These are phyloP conservation scores for Diversispora epigaea DNA, from an alignment of 192 early-diverging fungal species.

Conservation along the genomic window DNA sequence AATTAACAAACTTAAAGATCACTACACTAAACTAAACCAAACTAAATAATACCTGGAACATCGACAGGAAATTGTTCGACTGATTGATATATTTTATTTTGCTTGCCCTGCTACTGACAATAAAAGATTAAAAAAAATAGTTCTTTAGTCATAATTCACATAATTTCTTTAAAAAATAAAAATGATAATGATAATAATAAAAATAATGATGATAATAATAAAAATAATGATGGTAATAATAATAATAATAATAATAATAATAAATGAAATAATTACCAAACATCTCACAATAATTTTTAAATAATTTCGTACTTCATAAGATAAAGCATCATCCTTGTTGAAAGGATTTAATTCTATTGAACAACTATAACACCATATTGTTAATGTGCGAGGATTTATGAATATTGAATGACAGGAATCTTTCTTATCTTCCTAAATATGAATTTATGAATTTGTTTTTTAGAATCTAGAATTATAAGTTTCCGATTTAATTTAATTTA, in stretches of 20 bases:
- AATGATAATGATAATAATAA: background rate
- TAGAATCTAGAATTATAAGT: background rate
- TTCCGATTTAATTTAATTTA: background rate
- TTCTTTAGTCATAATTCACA: background rate
- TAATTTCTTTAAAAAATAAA: no score
- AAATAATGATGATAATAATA: no score
- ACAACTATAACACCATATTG: constrained; percentile 42
- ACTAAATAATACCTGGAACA: constrained; percentile 14
- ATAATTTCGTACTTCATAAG: constrained; percentile 33
- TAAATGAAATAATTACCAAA: constrained; percentile 33
- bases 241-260: no score
- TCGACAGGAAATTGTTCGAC: constrained; percentile 4
- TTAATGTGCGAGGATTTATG: constrained; percentile 43
- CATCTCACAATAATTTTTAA: constrained; percentile 41
- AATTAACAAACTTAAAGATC: no score
- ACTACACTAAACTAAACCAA: no score
- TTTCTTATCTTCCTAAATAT: constrained; percentile 20
- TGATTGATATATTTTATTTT: constrained; percentile 13
- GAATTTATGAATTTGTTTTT: background rate
- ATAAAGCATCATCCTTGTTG: constrained; percentile 13
- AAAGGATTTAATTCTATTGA: constrained; percentile 43
- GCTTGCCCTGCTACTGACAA: constrained; percentile 23
- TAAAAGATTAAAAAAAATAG: background rate
- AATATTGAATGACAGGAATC: constrained; percentile 44
- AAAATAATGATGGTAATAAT: no score